Evolutionary conservation across 768 basidiomycete genomes (phyloP), one percentile per base, ranked within the genome.

Genomic region (Suillus plorans): DNA sequence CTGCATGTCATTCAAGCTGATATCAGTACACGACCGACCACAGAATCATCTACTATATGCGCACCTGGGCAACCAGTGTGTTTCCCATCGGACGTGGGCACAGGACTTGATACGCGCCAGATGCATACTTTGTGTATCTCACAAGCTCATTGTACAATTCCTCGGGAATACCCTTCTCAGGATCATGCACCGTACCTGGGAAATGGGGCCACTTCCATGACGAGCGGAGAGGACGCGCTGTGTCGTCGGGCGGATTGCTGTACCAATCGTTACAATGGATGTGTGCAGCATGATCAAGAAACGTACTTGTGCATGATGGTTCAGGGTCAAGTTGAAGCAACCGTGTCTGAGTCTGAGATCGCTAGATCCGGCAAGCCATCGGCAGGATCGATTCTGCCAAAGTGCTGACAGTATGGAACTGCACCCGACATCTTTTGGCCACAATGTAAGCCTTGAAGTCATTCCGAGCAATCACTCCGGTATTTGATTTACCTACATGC

Each of bases 41-140:
- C 52, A 25, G n/a, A 45, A 58, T 34, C 5, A 18, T 55, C 37
- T 31, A 59, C 14, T 16, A 25, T n/a, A 53, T 28, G 71, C 80
- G 61, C 42, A 84, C 84, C 70, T 76, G 68, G n/a, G 66, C 47
- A 36, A 86, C 65, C 45, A 85, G 77, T 8, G 66, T 75, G 44
- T 79, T 83, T 3, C 85, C 84, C 64, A 84, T 70, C n/a, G 85
- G 85, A 12, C 74, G 72, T 5, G 80, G 81, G 63, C 84, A 85
- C 8, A 82, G 42, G 31, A 73, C 61, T 61, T 82, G 82, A 66
- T 85, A 85, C 20, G 78, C 79, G 2, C 82, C 82, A 7, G 84
- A 85, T 7, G 85, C 80, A 67, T 84, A 86, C 68, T 82, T 83
- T 1, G 80, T 77, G 67, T 81, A 84, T 16, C 73, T 76, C 63